phyloP scores from a whole-genome alignment of 2,329 filamentous ascomycete species.

The Magnaporthales sp. region DNA sequence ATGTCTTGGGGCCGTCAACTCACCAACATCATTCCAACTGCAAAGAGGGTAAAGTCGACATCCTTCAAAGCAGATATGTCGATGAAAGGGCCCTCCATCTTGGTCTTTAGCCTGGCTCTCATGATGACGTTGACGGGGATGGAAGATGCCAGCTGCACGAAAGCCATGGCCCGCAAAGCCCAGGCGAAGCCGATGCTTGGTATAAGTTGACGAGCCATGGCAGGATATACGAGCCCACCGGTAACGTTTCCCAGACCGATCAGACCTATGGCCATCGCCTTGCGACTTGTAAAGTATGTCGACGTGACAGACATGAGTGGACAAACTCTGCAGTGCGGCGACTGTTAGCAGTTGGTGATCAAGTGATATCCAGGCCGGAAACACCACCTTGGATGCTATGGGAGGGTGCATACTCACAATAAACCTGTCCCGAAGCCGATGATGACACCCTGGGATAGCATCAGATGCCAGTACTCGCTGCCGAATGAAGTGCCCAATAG shows the following conservation, averaged over 20 bases:
- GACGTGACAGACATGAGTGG: constrained; percentile 24
- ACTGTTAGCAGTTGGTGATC: not conserved
- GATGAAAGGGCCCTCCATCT: constrained; percentile 25
- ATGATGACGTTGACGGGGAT: constrained; percentile 21
- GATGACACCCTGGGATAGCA: constrained; percentile 26
- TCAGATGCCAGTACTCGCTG: constrained; percentile 12
- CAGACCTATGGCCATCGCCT: constrained; percentile 23
- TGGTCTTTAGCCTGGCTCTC: constrained; percentile 23
- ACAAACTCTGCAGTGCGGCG: constrained; percentile 12
- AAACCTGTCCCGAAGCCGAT: constrained; percentile 26
- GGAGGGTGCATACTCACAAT: constrained; percentile 12
- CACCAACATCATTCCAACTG: constrained; percentile 28
- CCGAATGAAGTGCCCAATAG: constrained; percentile 10
- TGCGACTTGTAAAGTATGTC: constrained; percentile 26
- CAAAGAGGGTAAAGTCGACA: constrained; percentile 27
- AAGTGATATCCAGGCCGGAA: not conserved
- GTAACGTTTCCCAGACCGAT: constrained; percentile 23
- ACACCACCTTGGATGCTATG: too few relatives aligned
- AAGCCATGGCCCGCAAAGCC: constrained; percentile 29
- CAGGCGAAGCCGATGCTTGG: constrained; percentile 25
- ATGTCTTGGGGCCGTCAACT: constrained; percentile 14
- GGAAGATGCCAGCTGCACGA: constrained; percentile 26
- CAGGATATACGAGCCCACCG: constrained; percentile 29
- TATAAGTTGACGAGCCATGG: constrained; percentile 26
- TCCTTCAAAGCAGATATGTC: constrained; percentile 31